Evolutionary conservation across 2,329 filamentous ascomycete species (phyloP).

Genomic region (Tolypocladium sp.): DNA sequence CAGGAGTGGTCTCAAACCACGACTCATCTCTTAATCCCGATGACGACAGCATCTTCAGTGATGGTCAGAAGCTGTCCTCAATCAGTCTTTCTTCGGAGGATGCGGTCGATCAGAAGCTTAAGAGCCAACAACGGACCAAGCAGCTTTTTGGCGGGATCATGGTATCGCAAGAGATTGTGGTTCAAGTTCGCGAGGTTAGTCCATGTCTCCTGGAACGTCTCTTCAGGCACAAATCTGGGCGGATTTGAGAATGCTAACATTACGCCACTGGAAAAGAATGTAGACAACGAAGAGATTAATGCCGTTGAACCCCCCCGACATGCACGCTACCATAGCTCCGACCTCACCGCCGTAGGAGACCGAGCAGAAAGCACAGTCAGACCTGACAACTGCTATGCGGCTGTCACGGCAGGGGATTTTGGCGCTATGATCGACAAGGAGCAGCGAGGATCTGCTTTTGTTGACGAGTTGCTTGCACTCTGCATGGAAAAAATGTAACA

Average conservation of each 20-base stretch:
- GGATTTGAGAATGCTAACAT: background rate
- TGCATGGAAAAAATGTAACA: conserved; percentile 7
- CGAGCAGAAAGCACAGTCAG: background rate
- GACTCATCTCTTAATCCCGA: conserved; percentile 2
- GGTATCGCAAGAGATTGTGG: conserved; percentile 51
- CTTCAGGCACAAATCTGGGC: background rate
- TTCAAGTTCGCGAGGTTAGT: conserved; percentile 29
- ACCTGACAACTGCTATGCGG: conserved; percentile 2
- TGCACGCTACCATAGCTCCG: too few relatives aligned
- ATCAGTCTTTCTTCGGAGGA: conserved; percentile 7
- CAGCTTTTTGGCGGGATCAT: conserved; percentile 46
- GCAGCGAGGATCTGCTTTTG: conserved; percentile 6
- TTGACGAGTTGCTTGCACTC: conserved; percentile 11
- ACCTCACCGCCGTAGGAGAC: background rate
- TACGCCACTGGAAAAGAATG: background rate
- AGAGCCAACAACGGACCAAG: conserved; percentile 11
- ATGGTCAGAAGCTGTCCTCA: conserved; percentile 2
- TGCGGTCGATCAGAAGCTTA: conserved; percentile 7
- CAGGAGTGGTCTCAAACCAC: background rate
- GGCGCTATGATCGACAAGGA: background rate
- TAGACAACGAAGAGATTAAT: background rate
- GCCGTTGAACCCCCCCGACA: too few relatives aligned
- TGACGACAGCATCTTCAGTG: conserved; percentile 7
- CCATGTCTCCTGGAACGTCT: background rate
- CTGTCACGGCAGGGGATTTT: conserved; percentile 5